A percentile compares a stretch with the other conserved stretches of the same genome.
These are phyloP conservation scores for Orychophragmus violaceus DNA, from an alignment of 345 rosid genomes.

Conservation along the genomic window DNA sequence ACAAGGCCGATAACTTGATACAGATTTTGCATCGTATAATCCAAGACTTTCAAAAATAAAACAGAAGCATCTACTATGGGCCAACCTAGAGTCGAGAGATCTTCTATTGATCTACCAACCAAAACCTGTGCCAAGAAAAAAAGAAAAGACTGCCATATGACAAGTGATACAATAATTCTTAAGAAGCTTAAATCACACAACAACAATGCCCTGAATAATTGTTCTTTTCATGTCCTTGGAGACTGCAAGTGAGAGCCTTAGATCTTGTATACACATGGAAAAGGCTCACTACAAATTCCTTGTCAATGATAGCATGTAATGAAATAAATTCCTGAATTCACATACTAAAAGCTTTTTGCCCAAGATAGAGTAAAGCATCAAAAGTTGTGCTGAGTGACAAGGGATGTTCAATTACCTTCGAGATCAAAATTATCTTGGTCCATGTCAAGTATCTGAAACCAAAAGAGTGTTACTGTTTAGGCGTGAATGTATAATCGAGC, in stretches of 20 bases:
- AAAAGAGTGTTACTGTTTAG: background rate
- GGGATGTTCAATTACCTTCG: slow-evolving; percentile 49
- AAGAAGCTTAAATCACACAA: background rate
- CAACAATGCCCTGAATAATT: slow-evolving; percentile 29
- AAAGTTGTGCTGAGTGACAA: too few relatives aligned
- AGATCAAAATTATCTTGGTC: slow-evolving; percentile 55
- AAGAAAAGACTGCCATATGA: background rate
- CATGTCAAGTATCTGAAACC: slow-evolving; percentile 72
- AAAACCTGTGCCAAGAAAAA: slow-evolving; percentile 47
- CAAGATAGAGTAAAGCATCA: too few relatives aligned
- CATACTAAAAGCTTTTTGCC: too few relatives aligned
- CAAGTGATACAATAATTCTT: background rate
- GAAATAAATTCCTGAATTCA: too few relatives aligned
- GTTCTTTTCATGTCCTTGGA: slow-evolving; percentile 49
- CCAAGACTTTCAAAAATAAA: background rate
- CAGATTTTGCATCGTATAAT: background rate
- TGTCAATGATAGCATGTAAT: background rate
- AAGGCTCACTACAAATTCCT: background rate
- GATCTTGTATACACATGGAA: background rate
- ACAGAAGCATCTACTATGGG: background rate
- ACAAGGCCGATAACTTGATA: background rate
- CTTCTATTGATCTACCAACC: slow-evolving; percentile 86
- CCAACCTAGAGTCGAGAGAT: slow-evolving; percentile 80
- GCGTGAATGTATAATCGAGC: background rate
- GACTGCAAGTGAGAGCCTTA: slow-evolving; percentile 41